These are phyloP conservation scores for Globisporangium paroecandrum DNA, from an alignment of 352 stramenopile species.

Conservation along the genomic window DNA sequence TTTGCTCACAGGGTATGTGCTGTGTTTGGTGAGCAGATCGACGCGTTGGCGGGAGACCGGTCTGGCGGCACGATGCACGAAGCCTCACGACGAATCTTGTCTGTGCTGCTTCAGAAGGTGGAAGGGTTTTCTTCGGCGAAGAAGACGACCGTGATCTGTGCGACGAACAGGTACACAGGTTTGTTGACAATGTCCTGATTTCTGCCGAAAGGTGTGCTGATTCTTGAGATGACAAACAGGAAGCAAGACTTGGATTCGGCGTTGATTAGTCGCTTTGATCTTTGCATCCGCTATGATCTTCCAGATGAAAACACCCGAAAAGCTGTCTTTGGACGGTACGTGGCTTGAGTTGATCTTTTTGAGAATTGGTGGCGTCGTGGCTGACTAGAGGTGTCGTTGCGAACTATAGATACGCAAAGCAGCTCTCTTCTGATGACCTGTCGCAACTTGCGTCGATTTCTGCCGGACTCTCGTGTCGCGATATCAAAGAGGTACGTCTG, in stretches of 20 bases:
- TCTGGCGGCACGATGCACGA: slow-evolving; percentile 90
- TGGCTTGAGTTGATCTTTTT: background rate
- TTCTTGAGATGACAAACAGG: slow-evolving; percentile 25
- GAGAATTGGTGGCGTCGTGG: background rate
- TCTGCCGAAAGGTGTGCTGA: background rate
- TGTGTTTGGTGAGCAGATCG: slow-evolving; percentile 51
- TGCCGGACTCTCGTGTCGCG: slow-evolving; percentile 86
- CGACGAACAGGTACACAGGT: slow-evolving; percentile 77
- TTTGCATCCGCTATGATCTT: slow-evolving; percentile 91
- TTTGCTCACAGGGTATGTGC: background rate
- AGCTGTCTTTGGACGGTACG: slow-evolving; percentile 86
- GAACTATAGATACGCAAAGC: slow-evolving; percentile 79
- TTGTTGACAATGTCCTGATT: background rate
- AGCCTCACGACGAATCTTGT: slow-evolving; percentile 89
- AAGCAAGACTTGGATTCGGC: slow-evolving; percentile 93
- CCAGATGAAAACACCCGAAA: slow-evolving; percentile 78
- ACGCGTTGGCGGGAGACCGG: slow-evolving; percentile 87
- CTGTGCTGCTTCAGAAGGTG: slow-evolving; percentile 89
- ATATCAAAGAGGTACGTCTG: slow-evolving; percentile 89
- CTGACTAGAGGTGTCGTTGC: background rate
- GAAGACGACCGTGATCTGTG: slow-evolving; percentile 91
- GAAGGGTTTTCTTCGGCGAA: slow-evolving; percentile 91
- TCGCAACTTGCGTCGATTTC: slow-evolving; percentile 74
- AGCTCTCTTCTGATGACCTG: slow-evolving; percentile 76
- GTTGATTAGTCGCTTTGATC: slow-evolving; percentile 91